A percentile compares a stretch with the other conserved stretches of the same genome.
phyloP scores from a whole-genome alignment of 176 grass and related monocot genomes.

The Triticum monococcum region DNA sequence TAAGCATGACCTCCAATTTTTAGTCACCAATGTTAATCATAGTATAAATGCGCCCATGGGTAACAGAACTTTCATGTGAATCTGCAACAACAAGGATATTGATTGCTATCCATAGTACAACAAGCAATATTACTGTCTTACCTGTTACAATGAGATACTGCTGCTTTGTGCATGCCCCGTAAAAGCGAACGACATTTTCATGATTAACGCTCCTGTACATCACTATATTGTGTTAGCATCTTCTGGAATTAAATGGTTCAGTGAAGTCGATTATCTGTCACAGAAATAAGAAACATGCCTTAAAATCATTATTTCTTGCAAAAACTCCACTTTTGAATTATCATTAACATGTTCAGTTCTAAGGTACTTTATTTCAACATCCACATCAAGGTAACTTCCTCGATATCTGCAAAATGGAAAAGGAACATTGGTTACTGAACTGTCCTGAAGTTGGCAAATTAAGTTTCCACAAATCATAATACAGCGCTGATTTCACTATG shows the following conservation, averaged over 20 bases:
- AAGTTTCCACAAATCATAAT: not conserved
- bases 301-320: conserved; percentile 94
- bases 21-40: not conserved
- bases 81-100: conserved; percentile 4
- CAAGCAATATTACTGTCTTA: conserved; percentile 26
- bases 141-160: conserved; percentile 94
- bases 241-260: conserved; percentile 25
- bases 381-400: conserved; percentile 72
- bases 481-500: not conserved
- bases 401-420: conserved; percentile 52
- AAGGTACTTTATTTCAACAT: conserved; percentile 87
- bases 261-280: not conserved
- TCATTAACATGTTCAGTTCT: conserved; percentile 69
- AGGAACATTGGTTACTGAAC: not conserved
- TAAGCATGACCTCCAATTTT: not conserved
- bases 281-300: conserved; percentile 49
- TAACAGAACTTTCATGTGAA: not conserved
- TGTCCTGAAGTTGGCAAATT: not conserved
- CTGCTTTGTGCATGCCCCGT: conserved; percentile 75
- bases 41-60: not conserved
- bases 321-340: conserved; percentile 71
- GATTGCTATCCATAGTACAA: not conserved
- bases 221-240: conserved; percentile 16
- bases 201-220: conserved; percentile 81
- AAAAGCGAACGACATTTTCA: conserved; percentile 76